A percentile compares a stretch with the other conserved stretches of the same genome.
phyloP scores from a whole-genome alignment of 2,329 filamentous ascomycete genomes.

The Fusarium protoensiforme region DNA sequence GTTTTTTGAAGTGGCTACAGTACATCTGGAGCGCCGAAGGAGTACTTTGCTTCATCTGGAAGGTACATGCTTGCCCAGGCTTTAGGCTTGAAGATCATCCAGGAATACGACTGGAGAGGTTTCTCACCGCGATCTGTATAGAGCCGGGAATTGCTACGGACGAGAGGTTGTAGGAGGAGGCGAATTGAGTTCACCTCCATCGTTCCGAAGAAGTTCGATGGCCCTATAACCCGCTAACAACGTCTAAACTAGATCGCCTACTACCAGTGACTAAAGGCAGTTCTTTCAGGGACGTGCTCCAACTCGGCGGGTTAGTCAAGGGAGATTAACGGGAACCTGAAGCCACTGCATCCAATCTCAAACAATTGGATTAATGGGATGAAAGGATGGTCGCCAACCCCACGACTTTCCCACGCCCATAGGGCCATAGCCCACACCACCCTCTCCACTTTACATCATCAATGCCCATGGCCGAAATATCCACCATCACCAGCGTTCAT shows the following conservation, averaged over 20 bases:
- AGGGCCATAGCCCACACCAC: slow-evolving; percentile 37
- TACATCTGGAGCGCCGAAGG: not conserved
- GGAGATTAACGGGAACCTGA: not conserved
- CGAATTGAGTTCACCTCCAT: not conserved
- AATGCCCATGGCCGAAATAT: slow-evolving; percentile 9
- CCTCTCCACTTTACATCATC: slow-evolving; percentile 36
- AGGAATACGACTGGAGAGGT: not conserved
- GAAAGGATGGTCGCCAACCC: slow-evolving; percentile 6
- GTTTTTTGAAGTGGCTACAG: not conserved
- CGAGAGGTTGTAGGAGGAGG: not conserved
- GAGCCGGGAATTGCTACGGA: not conserved
- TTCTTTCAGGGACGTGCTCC: not conserved
- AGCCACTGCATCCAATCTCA: not conserved
- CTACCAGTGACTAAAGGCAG: not conserved
- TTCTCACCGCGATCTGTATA: not conserved
- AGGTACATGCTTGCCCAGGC: slow-evolving; percentile 30
- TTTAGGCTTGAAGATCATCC: slow-evolving; percentile 8
- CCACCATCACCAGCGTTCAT: slow-evolving; percentile 22
- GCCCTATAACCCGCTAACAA: not conserved
- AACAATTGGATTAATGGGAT: not conserved
- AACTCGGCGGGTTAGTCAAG: not conserved
- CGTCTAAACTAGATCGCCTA: not conserved
- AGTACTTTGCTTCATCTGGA: slow-evolving; percentile 1
- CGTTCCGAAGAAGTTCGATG: not conserved
- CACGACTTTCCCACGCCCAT: slow-evolving; percentile 28